Conservation (phyloP, 2,329 filamentous ascomycete genomes). For the Fusarium penzigii region DNA sequence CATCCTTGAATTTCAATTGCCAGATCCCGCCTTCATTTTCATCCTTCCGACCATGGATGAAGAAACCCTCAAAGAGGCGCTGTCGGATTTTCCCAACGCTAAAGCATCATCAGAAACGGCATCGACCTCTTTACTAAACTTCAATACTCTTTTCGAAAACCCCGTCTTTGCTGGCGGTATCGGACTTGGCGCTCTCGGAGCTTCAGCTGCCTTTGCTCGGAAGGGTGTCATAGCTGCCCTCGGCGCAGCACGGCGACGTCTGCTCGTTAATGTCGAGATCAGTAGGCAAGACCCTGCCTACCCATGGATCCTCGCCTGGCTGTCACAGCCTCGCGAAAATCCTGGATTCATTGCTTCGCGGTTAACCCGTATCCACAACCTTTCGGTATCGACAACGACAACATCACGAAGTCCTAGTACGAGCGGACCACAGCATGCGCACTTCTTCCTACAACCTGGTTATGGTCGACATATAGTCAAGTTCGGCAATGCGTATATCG, state of each 20-base stretch:
- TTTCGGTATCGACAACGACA: slow-evolving; percentile 60
- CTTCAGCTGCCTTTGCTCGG: slow-evolving; percentile 77
- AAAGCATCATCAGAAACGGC: slow-evolving; percentile 35
- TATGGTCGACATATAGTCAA: slow-evolving; percentile 87
- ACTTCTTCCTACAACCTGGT: slow-evolving; percentile 87
- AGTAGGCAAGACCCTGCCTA: slow-evolving; percentile 92
- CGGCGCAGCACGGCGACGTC: slow-evolving; percentile 75
- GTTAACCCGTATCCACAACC: slow-evolving; percentile 61
- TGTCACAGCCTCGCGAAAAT: slow-evolving; percentile 75
- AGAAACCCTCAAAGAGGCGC: slow-evolving; percentile 16
- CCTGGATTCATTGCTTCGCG: slow-evolving; percentile 60
- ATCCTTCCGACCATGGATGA: slow-evolving; percentile 16
- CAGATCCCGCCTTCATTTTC: neutral
- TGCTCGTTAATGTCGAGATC: slow-evolving; percentile 95
- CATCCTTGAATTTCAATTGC: neutral
- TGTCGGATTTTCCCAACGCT: slow-evolving; percentile 22
- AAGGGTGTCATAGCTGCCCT: slow-evolving; percentile 72
- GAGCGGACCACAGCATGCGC: slow-evolving; percentile 71
- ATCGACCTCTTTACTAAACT: slow-evolving; percentile 41
- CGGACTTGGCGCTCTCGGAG: slow-evolving; percentile 86
- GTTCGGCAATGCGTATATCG: slow-evolving; percentile 83
- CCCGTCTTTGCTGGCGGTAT: slow-evolving; percentile 73
- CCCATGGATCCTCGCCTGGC: slow-evolving; percentile 91
- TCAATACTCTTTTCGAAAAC: slow-evolving; percentile 64
- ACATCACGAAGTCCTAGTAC: slow-evolving; percentile 57